phyloP scores from a whole-genome alignment of 768 basidiomycete genomes.

The Mycena galopus region DNA sequence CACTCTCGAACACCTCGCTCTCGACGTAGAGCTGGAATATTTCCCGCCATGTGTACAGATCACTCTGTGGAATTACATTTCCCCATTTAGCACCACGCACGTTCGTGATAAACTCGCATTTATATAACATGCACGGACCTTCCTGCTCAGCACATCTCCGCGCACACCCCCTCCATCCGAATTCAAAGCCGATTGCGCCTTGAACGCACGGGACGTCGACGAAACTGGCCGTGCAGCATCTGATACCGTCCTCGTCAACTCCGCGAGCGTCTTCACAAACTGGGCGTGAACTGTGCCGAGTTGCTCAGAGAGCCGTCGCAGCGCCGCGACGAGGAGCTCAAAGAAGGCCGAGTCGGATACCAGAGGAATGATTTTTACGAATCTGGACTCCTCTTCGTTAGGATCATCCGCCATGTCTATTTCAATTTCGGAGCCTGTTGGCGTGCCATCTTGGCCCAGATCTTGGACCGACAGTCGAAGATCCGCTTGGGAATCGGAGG shows the following conservation, averaged over 20 bases:
- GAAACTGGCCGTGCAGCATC: conserved; percentile 59
- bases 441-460: conserved; percentile 39
- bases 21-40: too few species aligned
- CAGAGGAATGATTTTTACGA: conserved; percentile 82
- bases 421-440: background rate
- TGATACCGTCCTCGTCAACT: conserved; percentile 54
- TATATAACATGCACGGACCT: conserved; percentile 29
- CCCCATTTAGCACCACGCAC: background rate
- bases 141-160: conserved; percentile 41
- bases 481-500: conserved; percentile 28
- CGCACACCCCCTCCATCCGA: conserved; percentile 52
- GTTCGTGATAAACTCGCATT: background rate
- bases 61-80: conserved; percentile 65
- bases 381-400: background rate
- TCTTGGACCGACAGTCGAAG: too few species aligned
- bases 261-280: conserved; percentile 58
- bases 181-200: conserved; percentile 59
- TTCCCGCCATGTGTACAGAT: conserved; percentile 90
- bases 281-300: conserved; percentile 62
- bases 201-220: conserved; percentile 52
- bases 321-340: conserved; percentile 71
- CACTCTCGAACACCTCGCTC: too few species aligned
- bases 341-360: conserved; percentile 88
- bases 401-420: background rate
- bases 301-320: conserved; percentile 66